phyloP scores from a whole-genome alignment of 1,284 basidiomycete genomes.

The Irpex rosettiformis region DNA sequence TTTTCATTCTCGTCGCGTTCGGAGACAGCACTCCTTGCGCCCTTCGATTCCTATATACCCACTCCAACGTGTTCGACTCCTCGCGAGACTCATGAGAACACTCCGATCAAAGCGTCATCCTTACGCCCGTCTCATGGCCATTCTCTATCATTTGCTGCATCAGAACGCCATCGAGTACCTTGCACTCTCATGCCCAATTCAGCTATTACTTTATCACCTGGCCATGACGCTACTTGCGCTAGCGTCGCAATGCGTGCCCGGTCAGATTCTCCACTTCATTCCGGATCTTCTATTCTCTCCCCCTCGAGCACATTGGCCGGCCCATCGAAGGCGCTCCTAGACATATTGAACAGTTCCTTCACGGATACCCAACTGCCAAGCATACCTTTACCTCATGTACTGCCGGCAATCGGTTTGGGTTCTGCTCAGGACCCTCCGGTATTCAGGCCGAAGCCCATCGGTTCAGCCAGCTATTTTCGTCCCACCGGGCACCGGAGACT shows the following conservation, averaged over 20 bases:
- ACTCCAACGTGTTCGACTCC: not conserved
- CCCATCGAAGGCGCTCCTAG: not conserved
- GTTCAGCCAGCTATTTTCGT: not conserved
- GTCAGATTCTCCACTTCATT: not conserved
- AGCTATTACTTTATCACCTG: not conserved
- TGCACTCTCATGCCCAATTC: not conserved
- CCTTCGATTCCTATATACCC: not conserved
- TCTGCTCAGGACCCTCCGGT: not conserved
- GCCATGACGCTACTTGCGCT: not conserved
- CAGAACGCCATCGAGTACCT: not conserved
- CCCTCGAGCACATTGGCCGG: not conserved
- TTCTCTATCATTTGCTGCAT: not conserved
- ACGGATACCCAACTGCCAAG: not conserved
- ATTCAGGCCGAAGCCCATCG: slow-evolving; percentile 3
- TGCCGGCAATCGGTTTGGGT: not conserved
- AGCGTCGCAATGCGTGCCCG: not conserved
- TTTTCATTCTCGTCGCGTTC: not conserved
- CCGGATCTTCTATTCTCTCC: not conserved
- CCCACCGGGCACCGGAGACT: not conserved
- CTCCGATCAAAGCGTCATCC: not conserved
- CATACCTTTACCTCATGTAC: not conserved
- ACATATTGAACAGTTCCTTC: slow-evolving; percentile 1
- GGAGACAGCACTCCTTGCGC: not conserved
- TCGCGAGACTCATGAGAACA: not conserved
- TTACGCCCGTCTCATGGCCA: not conserved